A percentile compares a stretch with the other conserved stretches of the same genome.
These are phyloP conservation scores for Cladophialophora immunda DNA, from an alignment of 2,329 filamentous ascomycete genomes.

Conservation along the genomic window DNA sequence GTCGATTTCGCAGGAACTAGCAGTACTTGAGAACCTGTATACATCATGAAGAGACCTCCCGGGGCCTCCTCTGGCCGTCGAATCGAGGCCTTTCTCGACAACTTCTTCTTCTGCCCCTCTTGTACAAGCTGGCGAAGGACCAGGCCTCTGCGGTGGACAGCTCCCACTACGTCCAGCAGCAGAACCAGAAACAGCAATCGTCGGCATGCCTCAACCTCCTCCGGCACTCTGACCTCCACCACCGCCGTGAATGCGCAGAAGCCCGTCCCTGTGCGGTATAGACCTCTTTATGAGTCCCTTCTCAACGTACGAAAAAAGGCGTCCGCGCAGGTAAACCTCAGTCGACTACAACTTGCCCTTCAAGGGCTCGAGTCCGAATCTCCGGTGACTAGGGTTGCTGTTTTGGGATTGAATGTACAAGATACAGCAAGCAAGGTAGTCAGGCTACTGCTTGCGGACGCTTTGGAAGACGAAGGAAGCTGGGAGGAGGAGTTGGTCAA, in stretches of 20 bases:
- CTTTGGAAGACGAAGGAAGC: slow-evolving; percentile 66
- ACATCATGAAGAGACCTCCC: slow-evolving; percentile 20
- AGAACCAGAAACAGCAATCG: slow-evolving; percentile 12
- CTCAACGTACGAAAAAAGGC: slow-evolving; percentile 61
- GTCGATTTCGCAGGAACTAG: neutral
- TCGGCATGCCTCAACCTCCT: slow-evolving; percentile 7
- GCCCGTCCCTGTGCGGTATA: slow-evolving; percentile 61
- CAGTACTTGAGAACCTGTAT: neutral
- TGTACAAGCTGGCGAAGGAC: slow-evolving; percentile 48
- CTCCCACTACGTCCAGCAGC: slow-evolving; percentile 31
- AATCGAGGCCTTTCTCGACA: slow-evolving; percentile 34
- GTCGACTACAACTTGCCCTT: slow-evolving; percentile 67
- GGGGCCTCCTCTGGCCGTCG: slow-evolving; percentile 12
- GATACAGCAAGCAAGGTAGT: slow-evolving; percentile 67
- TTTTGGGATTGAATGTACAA: slow-evolving; percentile 61
- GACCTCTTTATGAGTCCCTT: slow-evolving; percentile 63
- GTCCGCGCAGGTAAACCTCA: slow-evolving; percentile 65
- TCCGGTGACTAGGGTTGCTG: slow-evolving; percentile 66
- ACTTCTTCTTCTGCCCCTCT: slow-evolving; percentile 51
- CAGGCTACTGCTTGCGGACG: slow-evolving; percentile 74
- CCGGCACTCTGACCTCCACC: slow-evolving; percentile 57
- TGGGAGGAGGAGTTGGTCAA: slow-evolving; percentile 73
- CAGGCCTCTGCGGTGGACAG: slow-evolving; percentile 17
- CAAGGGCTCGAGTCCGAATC: slow-evolving; percentile 64
- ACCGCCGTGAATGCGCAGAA: slow-evolving; percentile 63